phyloP scores from a whole-genome alignment of 73 alveolate genomes.

The Breviolum minutum region DNA sequence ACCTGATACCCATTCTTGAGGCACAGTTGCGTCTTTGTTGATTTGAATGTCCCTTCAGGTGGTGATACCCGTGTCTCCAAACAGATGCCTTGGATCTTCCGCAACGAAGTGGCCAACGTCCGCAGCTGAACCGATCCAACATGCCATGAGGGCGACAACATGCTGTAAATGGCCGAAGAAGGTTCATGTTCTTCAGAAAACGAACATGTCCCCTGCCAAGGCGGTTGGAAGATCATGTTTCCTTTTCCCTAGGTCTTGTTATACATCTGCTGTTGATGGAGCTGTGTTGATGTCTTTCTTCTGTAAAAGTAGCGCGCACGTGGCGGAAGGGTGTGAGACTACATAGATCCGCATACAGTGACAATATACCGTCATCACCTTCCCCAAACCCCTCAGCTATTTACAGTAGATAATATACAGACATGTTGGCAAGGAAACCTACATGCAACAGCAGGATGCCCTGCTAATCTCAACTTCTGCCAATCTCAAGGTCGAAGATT shows the following conservation, averaged over 20 bases:
- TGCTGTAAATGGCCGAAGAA: background rate
- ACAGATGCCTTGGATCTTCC: constrained; percentile 88
- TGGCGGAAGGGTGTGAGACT: too few relatives aligned
- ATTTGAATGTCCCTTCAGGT: too few relatives aligned
- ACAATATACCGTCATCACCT: too few relatives aligned
- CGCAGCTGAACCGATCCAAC: background rate
- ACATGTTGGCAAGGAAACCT: background rate
- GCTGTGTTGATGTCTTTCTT: too few relatives aligned
- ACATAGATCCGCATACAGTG: too few relatives aligned
- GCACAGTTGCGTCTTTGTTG: too few relatives aligned
- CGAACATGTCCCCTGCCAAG: too few relatives aligned
- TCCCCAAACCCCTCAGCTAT: too few relatives aligned
- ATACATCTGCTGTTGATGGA: background rate
- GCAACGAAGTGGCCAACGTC: constrained; percentile 54
- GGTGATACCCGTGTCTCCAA: constrained; percentile 73
- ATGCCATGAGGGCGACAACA: background rate
- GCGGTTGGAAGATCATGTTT: too few relatives aligned
- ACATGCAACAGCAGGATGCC: background rate
- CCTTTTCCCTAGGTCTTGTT: background rate
- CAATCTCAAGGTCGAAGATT: background rate
- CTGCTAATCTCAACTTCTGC: background rate
- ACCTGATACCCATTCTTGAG: too few relatives aligned
- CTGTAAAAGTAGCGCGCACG: too few relatives aligned
- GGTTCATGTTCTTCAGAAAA: too few relatives aligned
- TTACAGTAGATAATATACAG: background rate